Conservation (phyloP, 2,329 filamentous ascomycete species). For the Botrytis medusae region DNA sequence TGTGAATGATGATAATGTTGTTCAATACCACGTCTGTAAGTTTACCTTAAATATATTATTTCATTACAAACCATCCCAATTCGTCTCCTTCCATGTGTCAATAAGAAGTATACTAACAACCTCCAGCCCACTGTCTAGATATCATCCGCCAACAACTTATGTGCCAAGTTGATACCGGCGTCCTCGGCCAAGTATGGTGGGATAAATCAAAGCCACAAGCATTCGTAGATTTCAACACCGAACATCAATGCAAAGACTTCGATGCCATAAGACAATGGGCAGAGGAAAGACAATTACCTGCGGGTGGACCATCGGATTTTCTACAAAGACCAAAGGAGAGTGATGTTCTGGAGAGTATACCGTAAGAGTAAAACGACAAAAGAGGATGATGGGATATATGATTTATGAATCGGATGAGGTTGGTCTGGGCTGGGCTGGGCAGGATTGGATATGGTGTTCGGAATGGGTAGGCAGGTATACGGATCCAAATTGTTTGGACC, state of each 20-base stretch:
- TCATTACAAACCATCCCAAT: background rate
- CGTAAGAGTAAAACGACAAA: background rate
- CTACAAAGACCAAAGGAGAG: slow-evolving; percentile 31
- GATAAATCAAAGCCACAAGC: slow-evolving; percentile 42
- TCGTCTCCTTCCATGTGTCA: background rate
- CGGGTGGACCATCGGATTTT: slow-evolving; percentile 34
- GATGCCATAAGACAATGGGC: slow-evolving; percentile 53
- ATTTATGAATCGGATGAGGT: slow-evolving; percentile 1
- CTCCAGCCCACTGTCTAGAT: slow-evolving; percentile 53
- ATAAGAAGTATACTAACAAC: background rate
- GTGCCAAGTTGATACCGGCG: slow-evolving; percentile 53
- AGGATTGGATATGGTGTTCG: background rate
- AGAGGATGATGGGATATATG: background rate
- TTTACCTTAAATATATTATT: slow-evolving; percentile 24
- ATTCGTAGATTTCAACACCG: slow-evolving; percentile 56
- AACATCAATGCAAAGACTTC: slow-evolving; percentile 54
- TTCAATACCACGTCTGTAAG: slow-evolving; percentile 52
- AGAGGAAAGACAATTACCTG: slow-evolving; percentile 46
- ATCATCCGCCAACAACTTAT: slow-evolving; percentile 56
- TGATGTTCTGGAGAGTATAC: slow-evolving; percentile 25
- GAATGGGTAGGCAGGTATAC: background rate
- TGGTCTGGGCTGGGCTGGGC: background rate
- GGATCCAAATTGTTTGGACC: background rate
- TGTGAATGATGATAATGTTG: slow-evolving; percentile 48
- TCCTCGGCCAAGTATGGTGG: slow-evolving; percentile 56